These are phyloP conservation scores for Drechslera avenae DNA, from an alignment of 2,329 filamentous ascomycete genomes.

Conservation along the genomic window DNA sequence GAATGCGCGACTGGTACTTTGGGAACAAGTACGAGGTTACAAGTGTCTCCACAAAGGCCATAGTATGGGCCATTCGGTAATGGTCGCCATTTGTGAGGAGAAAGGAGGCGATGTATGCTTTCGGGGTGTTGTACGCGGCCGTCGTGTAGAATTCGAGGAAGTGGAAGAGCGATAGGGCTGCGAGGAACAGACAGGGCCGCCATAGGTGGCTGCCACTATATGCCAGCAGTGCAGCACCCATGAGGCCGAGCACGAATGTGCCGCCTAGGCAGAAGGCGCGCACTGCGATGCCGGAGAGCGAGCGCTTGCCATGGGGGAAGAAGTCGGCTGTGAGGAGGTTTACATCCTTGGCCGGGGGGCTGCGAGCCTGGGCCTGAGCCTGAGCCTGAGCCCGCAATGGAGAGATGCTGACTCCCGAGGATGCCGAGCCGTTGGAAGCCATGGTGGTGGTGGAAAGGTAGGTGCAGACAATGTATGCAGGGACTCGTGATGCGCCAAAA, in stretches of 20 bases:
- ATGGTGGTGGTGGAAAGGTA: conserved; percentile 17
- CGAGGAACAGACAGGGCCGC: conserved; percentile 67
- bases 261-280: conserved; percentile 54
- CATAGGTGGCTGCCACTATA: conserved; percentile 55
- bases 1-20: conserved; percentile 50
- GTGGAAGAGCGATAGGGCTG: conserved; percentile 79
- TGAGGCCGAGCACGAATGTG: conserved; percentile 41
- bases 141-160: conserved; percentile 97
- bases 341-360: conserved; percentile 19
- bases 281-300: conserved; percentile 54
- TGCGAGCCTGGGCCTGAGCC: conserved; percentile 14
- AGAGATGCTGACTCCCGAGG: conserved; percentile 38
- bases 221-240: conserved; percentile 36
- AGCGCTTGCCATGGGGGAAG: conserved; percentile 51
- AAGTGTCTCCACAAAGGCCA: conserved; percentile 75
- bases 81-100: conserved; percentile 83
- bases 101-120: conserved; percentile 75
- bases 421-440: conserved; percentile 31
- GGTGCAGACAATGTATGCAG: background rate
- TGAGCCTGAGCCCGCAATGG: conserved; percentile 24
- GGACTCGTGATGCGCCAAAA: background rate
- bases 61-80: conserved; percentile 81
- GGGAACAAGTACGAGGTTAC: conserved; percentile 64
- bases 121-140: conserved; percentile 77
- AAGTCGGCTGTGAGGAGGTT: conserved; percentile 40